Evolutionary conservation across 2,329 filamentous ascomycete species (phyloP), one percentile per base, ranked within the genome.

Genomic region (Grosmannia serpens): DNA sequence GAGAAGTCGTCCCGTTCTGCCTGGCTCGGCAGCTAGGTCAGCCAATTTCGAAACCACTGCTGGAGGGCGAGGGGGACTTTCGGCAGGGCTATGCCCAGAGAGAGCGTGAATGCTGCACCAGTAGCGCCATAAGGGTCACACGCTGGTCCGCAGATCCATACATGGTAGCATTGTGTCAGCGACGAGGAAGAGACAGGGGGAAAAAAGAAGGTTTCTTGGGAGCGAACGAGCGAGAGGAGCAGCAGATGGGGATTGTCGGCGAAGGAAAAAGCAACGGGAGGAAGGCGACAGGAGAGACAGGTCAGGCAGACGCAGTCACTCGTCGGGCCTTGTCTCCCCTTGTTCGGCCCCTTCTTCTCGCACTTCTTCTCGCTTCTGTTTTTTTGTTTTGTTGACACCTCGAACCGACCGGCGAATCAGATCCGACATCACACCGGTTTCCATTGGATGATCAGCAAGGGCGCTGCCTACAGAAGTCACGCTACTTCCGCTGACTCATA

Each of bases 401-500:
- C 20, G 41, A 44, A 44, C 20, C 17, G 41, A 17, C 41, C 5
- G 24, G 46, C 46, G 46, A 49, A 49, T 49, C 41, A 44, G 20
- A 44, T 44, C 38, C 38, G 17, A 15, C 38, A n/a, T 11, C 38
- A 41, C 13, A 4, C 38, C 15, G 4, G n/a, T 47, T 47, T 26
- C 46, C 46, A 47, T 26, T 44, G 24, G 24, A 15, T 49, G 46
- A 49, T 49, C 46, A 20, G 51, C 31, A 24, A 22, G 27, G 29
- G 27, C 49, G 27, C 29, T 52, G 27, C 27, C 27, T n/a, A n/a
- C 4, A n/a, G 17, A 29, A 47, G 53, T 55, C 54, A 56, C 31
- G 57, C 27, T 56, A 56, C 54, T 17, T 31, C 35, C 20, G 58
- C 50, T 59, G 47, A 59, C 58, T 59, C 54, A 59, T n/a, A 17